Evolutionary conservation across 2,329 filamentous ascomycete genomes (phyloP).

Genomic region (Microcyclospora tardicrescens): DNA sequence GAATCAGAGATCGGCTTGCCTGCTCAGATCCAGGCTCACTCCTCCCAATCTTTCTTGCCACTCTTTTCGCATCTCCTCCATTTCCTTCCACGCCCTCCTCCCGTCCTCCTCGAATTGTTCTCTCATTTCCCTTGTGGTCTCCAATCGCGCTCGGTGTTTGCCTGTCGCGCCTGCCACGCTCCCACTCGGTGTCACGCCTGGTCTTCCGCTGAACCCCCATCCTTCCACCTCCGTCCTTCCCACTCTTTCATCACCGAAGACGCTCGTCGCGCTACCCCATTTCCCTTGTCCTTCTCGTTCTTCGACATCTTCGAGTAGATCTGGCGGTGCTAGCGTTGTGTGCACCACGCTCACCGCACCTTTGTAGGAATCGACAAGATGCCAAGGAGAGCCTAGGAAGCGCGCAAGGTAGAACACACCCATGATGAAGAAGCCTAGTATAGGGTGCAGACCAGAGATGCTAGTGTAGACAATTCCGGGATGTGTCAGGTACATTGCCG

Average conservation of each 20-base stretch:
- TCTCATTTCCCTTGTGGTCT: conserved; percentile 53
- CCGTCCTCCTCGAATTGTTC: conserved; percentile 59
- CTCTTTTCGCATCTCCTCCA: conserved; percentile 23
- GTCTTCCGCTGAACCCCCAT: conserved; percentile 56
- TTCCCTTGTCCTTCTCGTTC: conserved; percentile 48
- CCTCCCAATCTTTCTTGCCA: conserved; percentile 30
- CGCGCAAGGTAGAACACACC: conserved; percentile 58
- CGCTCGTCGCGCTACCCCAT: conserved; percentile 56
- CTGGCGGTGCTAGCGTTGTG: conserved; percentile 57
- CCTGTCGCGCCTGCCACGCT: conserved; percentile 35
- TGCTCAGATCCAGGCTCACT: conserved; percentile 10
- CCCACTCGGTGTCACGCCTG: conserved; percentile 34
- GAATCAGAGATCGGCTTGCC: no score
- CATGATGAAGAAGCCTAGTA: conserved; percentile 59
- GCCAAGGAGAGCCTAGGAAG: conserved; percentile 78
- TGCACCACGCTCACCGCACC: conserved; percentile 67
- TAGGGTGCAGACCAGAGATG: conserved; percentile 59
- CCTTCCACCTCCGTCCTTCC: conserved; percentile 73
- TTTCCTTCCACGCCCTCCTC: conserved; percentile 31
- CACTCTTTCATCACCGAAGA: conserved; percentile 45
- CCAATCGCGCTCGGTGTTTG: conserved; percentile 44
- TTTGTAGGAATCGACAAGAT: conserved; percentile 60
- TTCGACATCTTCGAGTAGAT: conserved; percentile 45
- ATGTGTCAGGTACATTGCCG: conserved; percentile 66
- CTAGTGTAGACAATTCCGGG: conserved; percentile 76